A percentile compares a stretch with the other conserved stretches of the same genome.
phyloP scores from a whole-genome alignment of 495 filamentous ascomycete genomes.

The Tuber melanosporum region DNA sequence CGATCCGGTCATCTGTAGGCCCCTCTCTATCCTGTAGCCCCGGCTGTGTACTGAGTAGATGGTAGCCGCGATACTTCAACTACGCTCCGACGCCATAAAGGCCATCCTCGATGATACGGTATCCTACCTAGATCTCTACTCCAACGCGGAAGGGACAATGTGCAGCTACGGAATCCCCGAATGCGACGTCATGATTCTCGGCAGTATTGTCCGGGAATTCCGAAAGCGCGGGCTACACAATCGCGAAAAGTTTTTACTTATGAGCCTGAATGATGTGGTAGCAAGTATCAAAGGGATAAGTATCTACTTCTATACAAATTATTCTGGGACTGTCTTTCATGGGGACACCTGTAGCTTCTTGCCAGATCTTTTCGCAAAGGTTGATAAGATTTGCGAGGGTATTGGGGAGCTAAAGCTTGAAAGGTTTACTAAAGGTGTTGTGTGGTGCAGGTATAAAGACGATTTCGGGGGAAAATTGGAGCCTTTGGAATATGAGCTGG shows the following conservation, averaged over 20 bases:
- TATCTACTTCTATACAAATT: conserved; percentile 19
- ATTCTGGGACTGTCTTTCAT: conserved; percentile 15
- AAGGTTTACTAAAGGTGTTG: background rate
- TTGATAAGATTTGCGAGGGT: background rate
- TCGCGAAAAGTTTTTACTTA: conserved; percentile 17
- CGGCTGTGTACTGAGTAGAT: background rate
- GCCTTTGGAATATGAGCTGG: background rate
- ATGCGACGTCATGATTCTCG: conserved; percentile 30
- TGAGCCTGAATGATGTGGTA: conserved; percentile 15
- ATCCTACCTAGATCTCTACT: conserved; percentile 17
- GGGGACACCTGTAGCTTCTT: conserved; percentile 14
- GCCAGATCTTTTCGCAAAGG: conserved; percentile 13
- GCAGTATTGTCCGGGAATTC: conserved; percentile 26
- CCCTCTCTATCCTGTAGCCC: background rate
- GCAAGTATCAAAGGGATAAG: conserved; percentile 10
- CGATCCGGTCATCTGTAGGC: conserved; percentile 21
- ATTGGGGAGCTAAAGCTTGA: conserved; percentile 10
- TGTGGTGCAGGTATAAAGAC: background rate
- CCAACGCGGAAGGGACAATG: conserved; percentile 4
- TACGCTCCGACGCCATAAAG: conserved; percentile 3
- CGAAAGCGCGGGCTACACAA: conserved; percentile 11
- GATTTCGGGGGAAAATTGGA: background rate
- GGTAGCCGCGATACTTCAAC: background rate
- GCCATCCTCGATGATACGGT: conserved; percentile 12
- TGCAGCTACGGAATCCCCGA: background rate